Conservation (phyloP, 495 filamentous ascomycete genomes). For the Talaromyces ruber region DNA sequence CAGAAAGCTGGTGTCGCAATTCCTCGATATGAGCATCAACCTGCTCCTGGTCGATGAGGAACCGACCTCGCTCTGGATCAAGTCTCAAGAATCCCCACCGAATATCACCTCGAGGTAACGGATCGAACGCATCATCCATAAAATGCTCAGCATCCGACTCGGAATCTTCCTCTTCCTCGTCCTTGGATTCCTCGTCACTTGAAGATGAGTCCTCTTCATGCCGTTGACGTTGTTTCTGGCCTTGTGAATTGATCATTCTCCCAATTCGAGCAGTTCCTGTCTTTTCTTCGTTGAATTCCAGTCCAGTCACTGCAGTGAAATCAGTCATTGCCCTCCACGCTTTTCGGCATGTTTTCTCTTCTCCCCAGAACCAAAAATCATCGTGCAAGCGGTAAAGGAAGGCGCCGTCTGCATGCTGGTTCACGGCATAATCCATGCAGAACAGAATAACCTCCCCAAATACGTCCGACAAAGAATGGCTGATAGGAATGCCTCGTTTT, state of each 20-base stretch:
- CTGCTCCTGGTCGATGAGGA: conserved; percentile 53
- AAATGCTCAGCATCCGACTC: not conserved
- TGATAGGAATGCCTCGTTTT: conserved; percentile 48
- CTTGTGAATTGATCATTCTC: not conserved
- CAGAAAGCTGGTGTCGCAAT: conserved; percentile 49
- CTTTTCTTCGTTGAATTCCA: conserved; percentile 49
- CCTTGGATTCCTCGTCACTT: not conserved
- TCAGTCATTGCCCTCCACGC: conserved; percentile 50
- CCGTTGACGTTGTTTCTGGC: not conserved
- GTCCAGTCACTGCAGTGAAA: conserved; percentile 46
- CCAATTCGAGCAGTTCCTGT: conserved; percentile 45
- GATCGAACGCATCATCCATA: not conserved
- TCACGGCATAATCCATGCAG: conserved; percentile 58
- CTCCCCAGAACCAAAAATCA: conserved; percentile 64
- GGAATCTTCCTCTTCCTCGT: conserved; percentile 4
- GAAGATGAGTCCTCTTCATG: not conserved
- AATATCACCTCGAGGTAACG: conserved; percentile 48
- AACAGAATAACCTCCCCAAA: conserved; percentile 56
- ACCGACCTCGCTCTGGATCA: conserved; percentile 43
- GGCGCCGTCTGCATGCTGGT: conserved; percentile 43
- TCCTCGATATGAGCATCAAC: conserved; percentile 56
- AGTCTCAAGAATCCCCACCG: conserved; percentile 60
- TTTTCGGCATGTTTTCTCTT: conserved; percentile 41
- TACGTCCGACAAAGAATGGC: conserved; percentile 49
- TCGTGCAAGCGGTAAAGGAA: conserved; percentile 57